These are phyloP conservation scores for Colletotrichum sp. DNA, from an alignment of 2,329 filamentous ascomycete species.

Conservation along the genomic window DNA sequence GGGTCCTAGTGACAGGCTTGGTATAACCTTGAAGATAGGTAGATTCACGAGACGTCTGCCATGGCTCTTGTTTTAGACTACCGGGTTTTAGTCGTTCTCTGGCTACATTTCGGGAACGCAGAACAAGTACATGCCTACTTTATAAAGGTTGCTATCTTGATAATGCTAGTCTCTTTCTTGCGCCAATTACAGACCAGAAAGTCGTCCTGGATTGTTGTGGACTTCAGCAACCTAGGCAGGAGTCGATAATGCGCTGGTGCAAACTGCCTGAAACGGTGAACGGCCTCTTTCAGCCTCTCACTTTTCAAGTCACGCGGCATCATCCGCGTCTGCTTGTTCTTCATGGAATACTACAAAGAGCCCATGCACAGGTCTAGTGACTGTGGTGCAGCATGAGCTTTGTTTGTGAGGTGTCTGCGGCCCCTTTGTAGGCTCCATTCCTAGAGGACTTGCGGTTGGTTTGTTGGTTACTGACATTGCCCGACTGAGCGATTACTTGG, in stretches of 20 bases:
- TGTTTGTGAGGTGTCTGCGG: rapidly evolving
- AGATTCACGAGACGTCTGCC: not conserved
- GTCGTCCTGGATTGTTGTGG: not conserved
- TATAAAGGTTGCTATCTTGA: rapidly evolving
- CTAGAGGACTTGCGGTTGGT: rapidly evolving
- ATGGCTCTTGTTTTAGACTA: not conserved
- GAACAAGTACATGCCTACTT: not conserved
- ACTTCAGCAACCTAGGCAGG: not conserved
- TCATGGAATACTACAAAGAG: not conserved
- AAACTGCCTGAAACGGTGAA: rapidly evolving
- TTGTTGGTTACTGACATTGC: not conserved
- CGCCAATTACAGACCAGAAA: not conserved
- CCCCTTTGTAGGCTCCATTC: not conserved
- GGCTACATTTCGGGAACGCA: not conserved
- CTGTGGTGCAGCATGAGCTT: not conserved
- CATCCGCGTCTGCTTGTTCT: not conserved
- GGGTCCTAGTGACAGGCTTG: not conserved
- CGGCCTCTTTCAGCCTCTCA: rapidly evolving
- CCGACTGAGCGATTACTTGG: rapidly evolving
- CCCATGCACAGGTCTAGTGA: rapidly evolving
- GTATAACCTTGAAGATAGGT: not conserved
- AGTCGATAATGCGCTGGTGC: not conserved
- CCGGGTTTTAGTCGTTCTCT: rapidly evolving
- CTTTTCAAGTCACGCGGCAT: not conserved
- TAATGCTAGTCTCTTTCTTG: not conserved